These are phyloP conservation scores for Elaeis guineensis DNA, from an alignment of 176 grass and related monocot species.

Conservation along the genomic window DNA sequence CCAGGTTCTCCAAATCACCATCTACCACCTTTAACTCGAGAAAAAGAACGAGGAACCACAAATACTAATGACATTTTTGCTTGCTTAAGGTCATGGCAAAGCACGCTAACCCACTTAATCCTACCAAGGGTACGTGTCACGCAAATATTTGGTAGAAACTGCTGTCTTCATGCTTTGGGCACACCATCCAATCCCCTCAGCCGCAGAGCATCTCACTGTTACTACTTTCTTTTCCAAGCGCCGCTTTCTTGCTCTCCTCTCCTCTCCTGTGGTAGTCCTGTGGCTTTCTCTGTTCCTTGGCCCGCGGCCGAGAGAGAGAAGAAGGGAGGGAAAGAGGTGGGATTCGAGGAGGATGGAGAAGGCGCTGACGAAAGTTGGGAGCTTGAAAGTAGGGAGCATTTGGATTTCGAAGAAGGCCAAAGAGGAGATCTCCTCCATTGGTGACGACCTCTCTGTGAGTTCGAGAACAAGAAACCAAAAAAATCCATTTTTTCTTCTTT, in stretches of 20 bases:
- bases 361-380: conserved; percentile 29
- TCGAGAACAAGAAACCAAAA: too few relatives aligned
- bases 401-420: conserved; percentile 86
- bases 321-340: conserved; percentile 2
- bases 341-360: conserved; percentile 9
- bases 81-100: too few relatives aligned
- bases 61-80: too few relatives aligned
- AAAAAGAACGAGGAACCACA: too few relatives aligned
- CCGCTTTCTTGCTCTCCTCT: conserved; percentile 8
- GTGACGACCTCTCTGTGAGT: conserved; percentile 83
- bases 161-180: too few relatives aligned
- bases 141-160: too few relatives aligned
- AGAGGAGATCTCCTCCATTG: conserved; percentile 92
- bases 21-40: too few relatives aligned
- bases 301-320: background rate
- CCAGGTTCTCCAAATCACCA: too few relatives aligned
- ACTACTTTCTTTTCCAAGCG: conserved; percentile 9
- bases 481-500: background rate
- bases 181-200: too few relatives aligned
- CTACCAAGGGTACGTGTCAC: too few relatives aligned
- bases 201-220: conserved; percentile 4
- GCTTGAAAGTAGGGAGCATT: conserved; percentile 80
- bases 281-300: too few relatives aligned
- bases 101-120: too few relatives aligned
- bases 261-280: background rate